Evolutionary conservation across 352 stramenopile genomes (phyloP).

Genomic region (Globisporangium emineosum): DNA sequence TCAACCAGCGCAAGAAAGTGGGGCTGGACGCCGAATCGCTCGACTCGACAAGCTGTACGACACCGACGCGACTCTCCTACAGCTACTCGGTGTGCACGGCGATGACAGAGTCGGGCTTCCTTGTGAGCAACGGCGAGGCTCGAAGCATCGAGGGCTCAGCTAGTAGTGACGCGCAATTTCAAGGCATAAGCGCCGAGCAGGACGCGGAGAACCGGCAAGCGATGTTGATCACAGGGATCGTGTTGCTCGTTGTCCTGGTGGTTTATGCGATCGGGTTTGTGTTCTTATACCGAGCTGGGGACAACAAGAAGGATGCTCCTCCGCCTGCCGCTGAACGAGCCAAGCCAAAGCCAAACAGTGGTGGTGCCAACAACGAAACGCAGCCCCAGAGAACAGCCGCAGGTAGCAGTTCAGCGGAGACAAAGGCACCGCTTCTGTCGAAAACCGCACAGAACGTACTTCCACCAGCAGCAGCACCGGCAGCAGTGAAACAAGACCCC

Average conservation of each 20-base stretch:
- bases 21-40: conserved; percentile 4
- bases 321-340: not conserved
- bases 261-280: conserved; percentile 1
- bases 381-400: not conserved
- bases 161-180: not conserved
- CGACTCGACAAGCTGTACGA: conserved; percentile 1
- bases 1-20: not conserved
- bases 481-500: not conserved
- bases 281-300: conserved; percentile 8
- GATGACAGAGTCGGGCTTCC: not conserved
- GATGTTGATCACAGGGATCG: conserved; percentile 9
- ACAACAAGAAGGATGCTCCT: not conserved
- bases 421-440: not conserved
- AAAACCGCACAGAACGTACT: not conserved
- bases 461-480: not conserved
- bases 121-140: not conserved
- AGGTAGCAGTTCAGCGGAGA: not conserved
- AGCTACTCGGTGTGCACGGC: conserved; percentile 4
- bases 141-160: not conserved
- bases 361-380: not conserved
- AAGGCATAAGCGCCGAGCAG: not conserved
- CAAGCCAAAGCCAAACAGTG: not conserved
- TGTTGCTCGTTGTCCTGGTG: not conserved
- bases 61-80: not conserved
- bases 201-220: conserved; percentile 9